Percentiles rank a stretch among this genome's conserved stretches.
Conservation (phyloP, 176 grass and related monocot species). For the Avena eriantha region DNA sequence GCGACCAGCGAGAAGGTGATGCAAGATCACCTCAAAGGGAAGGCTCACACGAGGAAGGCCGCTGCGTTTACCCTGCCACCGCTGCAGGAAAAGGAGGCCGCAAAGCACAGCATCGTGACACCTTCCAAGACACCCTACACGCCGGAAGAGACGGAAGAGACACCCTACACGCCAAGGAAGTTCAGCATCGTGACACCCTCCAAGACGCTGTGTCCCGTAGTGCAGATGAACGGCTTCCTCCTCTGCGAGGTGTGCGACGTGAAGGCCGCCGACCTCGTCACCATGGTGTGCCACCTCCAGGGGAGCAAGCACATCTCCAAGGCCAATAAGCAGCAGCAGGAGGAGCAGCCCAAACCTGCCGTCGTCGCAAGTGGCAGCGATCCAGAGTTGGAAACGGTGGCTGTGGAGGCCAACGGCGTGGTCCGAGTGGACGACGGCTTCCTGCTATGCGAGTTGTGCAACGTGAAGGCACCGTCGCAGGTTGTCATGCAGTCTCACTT, state of each 20-base stretch:
- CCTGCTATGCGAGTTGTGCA: constrained; percentile 35
- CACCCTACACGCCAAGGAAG: constrained; percentile 22
- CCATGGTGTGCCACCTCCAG: constrained; percentile 50
- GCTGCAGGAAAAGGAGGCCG: not conserved
- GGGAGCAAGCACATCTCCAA: constrained; percentile 44
- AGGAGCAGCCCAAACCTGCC: not conserved
- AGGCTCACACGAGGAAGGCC: constrained; percentile 30
- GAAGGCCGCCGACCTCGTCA: not conserved
- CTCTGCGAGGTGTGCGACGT: constrained; percentile 47
- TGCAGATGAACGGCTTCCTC: constrained; percentile 54
- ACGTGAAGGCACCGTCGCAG: constrained; percentile 6
- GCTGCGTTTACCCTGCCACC: not conserved
- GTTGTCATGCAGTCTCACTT: constrained; percentile 17
- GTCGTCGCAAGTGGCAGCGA: not conserved
- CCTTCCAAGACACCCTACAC: too few relatives aligned
- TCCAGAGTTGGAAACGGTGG: not conserved
- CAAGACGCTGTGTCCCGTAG: not conserved
- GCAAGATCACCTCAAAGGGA: constrained; percentile 39
- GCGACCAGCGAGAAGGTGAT: constrained; percentile 14
- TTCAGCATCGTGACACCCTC: not conserved
- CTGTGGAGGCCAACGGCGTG: not conserved
- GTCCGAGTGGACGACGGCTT: not conserved
- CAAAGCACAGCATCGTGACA: not conserved
- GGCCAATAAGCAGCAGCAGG: not conserved
- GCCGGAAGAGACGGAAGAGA: not conserved